Base-by-base conservation (phyloP, 306 rosid species). In the Cucumis sativus region DNA sequence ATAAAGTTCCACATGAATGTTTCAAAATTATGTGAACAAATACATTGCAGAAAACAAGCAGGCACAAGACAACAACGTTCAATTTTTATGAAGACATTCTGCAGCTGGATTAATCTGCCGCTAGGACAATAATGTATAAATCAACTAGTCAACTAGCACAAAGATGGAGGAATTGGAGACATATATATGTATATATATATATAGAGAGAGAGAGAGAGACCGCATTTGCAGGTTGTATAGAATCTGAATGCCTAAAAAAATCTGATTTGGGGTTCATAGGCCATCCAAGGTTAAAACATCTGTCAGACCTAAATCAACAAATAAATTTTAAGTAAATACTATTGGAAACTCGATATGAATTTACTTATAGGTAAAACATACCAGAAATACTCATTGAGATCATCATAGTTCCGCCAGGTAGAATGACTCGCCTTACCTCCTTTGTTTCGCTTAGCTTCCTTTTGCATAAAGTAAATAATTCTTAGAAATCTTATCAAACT, bases 361-460 rank as follows among this genome's bases (percentile, higher is more conserved):
- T 74, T 47, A 77, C 15, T 16, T 69, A 9, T 82, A 43, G 41
- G 67, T 43, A 23, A 80, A 70, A 33, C 88, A 81, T 78, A 96
- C 99, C 99, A 96, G 77, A 96, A 96, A 83, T 96, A 96, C 81
- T 96, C 99, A 61, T 96, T 96, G 72, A 96, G 87, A 81, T 96
- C 99, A 85, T 96, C 99, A 79, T 96, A 96, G 77, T 96, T 96
- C 93, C 99, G 91, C 99, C 99, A 96, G 39, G 81, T 86, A 85
- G 99, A 76, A 84, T 96, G 99, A 80, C 99, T 96, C 43, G 85
- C 97, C 88, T 83, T 91, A 81, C 99, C 99, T 78, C 81, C 83
- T 82, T 89, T 91, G 84, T 88, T 87, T 88, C 98, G 92, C 87
- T 89, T 89, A 79, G 92, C 85, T 91, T 96, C 99, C 99, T 96